A percentile compares a stretch with the other conserved stretches of the same genome.
Conservation (phyloP, 2,329 filamentous ascomycete species). For the Metarhizium guizhouense region DNA sequence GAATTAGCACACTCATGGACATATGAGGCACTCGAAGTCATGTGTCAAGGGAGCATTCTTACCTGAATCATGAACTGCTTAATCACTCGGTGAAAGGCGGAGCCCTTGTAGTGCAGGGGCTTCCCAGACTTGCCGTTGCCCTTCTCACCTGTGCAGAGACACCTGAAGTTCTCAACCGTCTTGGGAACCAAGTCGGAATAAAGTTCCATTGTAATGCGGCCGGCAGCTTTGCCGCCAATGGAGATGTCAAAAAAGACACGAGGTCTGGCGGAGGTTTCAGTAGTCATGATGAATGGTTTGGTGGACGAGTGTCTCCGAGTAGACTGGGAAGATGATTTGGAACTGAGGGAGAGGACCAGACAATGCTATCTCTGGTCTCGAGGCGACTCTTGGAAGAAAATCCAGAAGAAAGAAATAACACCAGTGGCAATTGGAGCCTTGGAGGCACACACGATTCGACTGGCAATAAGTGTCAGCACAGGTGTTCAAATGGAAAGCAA, state of each 20-base stretch:
- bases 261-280: conserved; percentile 45
- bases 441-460: too few relatives aligned
- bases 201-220: conserved; percentile 81
- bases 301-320: not conserved
- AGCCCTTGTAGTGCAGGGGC: conserved; percentile 88
- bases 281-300: conserved; percentile 27
- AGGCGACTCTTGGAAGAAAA: not conserved
- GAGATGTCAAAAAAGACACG: conserved; percentile 91
- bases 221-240: conserved; percentile 63
- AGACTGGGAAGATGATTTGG: not conserved
- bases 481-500: not conserved
- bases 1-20: conserved; percentile 19
- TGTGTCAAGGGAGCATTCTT: not conserved
- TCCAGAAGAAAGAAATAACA: not conserved
- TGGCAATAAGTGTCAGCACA: too few relatives aligned
- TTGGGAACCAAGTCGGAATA: conserved; percentile 73
- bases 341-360: not conserved
- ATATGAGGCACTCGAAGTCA: not conserved
- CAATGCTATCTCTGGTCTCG: not conserved
- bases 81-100: conserved; percentile 90
- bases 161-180: conserved; percentile 93
- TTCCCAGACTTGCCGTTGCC: conserved; percentile 73
- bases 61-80: conserved; percentile 88
- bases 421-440: not conserved
- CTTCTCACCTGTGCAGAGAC: conserved; percentile 91